Evolutionary conservation across 192 early-diverging fungal species (phyloP).

Genomic region (Coemansia sp.): DNA sequence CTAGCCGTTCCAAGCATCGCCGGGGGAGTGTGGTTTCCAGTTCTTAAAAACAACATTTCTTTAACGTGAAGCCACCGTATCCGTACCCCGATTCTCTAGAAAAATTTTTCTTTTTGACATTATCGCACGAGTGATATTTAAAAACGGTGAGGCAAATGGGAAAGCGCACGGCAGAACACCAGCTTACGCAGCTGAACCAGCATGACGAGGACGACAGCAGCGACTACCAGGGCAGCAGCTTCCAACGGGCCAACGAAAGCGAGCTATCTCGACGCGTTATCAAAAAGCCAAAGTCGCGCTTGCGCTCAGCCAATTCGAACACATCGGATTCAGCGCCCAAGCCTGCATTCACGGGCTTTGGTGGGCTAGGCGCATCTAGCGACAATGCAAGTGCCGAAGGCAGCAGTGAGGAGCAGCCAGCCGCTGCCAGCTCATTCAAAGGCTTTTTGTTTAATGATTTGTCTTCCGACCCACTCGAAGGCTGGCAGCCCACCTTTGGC

Average conservation of each 20-base stretch:
- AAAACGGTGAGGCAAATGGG: conserved; percentile 26
- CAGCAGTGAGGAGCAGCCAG: conserved; percentile 2
- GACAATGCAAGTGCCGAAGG: conserved; percentile 1
- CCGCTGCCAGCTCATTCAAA: conserved; percentile 22
- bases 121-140: background rate
- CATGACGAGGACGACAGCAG: conserved; percentile 42
- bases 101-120: background rate
- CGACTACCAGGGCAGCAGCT: conserved; percentile 12
- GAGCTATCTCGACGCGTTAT: conserved; percentile 33
- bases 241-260: conserved; percentile 26
- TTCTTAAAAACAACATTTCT: too few species aligned
- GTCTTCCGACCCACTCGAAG: background rate
- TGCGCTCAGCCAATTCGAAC: conserved; percentile 9
- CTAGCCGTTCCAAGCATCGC: too few species aligned
- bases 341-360: conserved; percentile 28
- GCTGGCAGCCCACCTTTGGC: conserved; percentile 11
- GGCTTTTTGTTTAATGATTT: conserved; percentile 42
- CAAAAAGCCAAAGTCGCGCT: conserved; percentile 49
- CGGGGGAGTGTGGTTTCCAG: too few species aligned
- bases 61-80: too few species aligned
- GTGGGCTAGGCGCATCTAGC: conserved; percentile 23
- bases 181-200: conserved; percentile 55
- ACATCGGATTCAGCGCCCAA: conserved; percentile 5
- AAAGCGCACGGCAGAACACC: conserved; percentile 49
- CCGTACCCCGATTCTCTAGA: background rate